A percentile compares a stretch with the other conserved stretches of the same genome.
Conservation (phyloP, 257 asterid species). For the Rubia yunnanensis region DNA sequence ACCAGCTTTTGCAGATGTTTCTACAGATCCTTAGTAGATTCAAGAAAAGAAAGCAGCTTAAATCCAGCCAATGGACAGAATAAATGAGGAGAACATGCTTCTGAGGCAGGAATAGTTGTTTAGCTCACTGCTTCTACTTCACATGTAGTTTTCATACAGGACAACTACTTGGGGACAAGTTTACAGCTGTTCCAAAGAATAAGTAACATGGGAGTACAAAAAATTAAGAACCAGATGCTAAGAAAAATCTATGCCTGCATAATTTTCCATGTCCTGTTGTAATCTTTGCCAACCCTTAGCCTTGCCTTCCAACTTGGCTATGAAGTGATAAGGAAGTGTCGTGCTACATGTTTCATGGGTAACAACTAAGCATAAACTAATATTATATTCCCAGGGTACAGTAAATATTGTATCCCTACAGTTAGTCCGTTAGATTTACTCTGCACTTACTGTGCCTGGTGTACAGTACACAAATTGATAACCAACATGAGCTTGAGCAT, state of each 20-base stretch:
- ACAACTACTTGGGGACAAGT: neutral
- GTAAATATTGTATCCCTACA: too few species aligned
- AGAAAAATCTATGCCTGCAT: neutral
- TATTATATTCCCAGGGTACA: too few species aligned
- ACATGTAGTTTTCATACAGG: slow-evolving; percentile 6
- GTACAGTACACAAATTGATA: too few species aligned
- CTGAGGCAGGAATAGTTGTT: neutral
- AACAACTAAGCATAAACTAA: too few species aligned
- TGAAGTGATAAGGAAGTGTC: neutral
- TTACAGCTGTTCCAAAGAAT: slow-evolving; percentile 6
- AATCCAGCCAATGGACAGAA: slow-evolving; percentile 6
- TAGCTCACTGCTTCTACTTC: neutral
- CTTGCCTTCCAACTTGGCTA: neutral
- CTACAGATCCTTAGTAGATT: neutral
- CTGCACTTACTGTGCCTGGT: too few species aligned
- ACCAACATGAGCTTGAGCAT: too few species aligned
- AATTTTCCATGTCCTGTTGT: neutral
- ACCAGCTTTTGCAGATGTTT: neutral
- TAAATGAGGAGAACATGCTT: neutral
- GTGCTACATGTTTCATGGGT: neutral
- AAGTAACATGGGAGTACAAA: slow-evolving; percentile 7
- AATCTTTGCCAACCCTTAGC: neutral
- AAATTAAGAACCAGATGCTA: neutral
- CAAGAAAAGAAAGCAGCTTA: slow-evolving; percentile 8
- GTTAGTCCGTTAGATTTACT: too few species aligned